These are phyloP conservation scores for Diaporthe sp. DNA, from an alignment of 2,329 filamentous ascomycete species.

Conservation along the genomic window DNA sequence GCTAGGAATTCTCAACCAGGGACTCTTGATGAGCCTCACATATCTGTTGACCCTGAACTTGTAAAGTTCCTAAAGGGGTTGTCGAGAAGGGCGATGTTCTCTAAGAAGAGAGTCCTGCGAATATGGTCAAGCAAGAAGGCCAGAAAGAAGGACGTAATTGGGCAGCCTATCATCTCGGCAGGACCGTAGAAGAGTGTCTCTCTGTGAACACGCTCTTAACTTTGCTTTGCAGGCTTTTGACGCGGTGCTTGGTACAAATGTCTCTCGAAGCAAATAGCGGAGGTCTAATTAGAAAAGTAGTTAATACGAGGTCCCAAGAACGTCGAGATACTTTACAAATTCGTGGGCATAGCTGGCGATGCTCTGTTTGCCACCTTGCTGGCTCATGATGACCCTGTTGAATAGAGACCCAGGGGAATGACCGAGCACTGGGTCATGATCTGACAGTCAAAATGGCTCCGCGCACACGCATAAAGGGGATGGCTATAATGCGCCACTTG, in stretches of 20 bases:
- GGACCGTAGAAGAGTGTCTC: not conserved
- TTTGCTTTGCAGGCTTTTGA: not conserved
- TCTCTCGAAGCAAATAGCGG: too few relatives aligned
- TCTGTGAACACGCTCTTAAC: not conserved
- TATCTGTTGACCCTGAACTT: conserved; percentile 8
- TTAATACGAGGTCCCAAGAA: not conserved
- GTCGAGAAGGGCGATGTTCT: not conserved
- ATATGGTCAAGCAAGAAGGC: not conserved
- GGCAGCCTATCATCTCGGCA: not conserved
- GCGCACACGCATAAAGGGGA: not conserved
- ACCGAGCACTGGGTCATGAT: not conserved
- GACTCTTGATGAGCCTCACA: conserved; percentile 6
- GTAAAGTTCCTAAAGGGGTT: not conserved
- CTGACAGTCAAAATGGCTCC: not conserved
- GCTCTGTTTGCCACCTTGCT: not conserved
- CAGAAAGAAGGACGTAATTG: not conserved
- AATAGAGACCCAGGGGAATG: not conserved
- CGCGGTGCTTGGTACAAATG: not conserved
- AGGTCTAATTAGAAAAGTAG: not conserved
- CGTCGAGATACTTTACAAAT: too few relatives aligned
- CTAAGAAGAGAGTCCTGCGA: not conserved
- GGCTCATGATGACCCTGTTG: not conserved
- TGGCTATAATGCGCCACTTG: not conserved
- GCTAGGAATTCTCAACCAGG: not conserved
- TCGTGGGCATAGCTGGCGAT: not conserved